Conservation (phyloP, 129 eudicot species). For the Chrysanthemum lavandulifolium region DNA sequence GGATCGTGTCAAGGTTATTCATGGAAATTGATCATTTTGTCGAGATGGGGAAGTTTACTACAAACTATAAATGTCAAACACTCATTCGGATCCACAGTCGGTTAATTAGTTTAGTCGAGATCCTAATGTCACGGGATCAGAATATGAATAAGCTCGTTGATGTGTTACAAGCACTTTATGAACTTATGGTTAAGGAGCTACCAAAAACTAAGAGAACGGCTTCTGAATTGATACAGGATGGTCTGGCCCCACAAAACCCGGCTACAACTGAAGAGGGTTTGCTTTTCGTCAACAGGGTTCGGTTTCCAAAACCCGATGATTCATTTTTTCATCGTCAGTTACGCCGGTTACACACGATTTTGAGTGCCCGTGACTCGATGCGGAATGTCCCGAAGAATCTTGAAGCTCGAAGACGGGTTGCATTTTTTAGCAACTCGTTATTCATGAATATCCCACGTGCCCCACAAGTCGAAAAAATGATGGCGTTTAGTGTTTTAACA, state of each 20-base stretch:
- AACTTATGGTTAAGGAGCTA: constrained; percentile 63
- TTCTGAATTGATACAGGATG: constrained; percentile 55
- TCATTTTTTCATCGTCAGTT: constrained; percentile 62
- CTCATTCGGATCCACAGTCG: constrained; percentile 53
- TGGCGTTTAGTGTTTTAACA: constrained; percentile 87
- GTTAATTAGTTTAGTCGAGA: constrained; percentile 51
- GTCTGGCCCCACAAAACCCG: constrained; percentile 52
- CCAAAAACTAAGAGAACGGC: constrained; percentile 47
- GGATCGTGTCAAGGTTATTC: constrained; percentile 56
- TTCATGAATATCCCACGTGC: constrained; percentile 98
- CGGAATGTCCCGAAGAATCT: constrained; percentile 65
- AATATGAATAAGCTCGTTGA: constrained; percentile 47
- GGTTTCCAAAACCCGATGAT: constrained; percentile 58
- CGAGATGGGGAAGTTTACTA: constrained; percentile 53
- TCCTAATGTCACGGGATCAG: constrained; percentile 45
- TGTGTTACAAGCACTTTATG: constrained; percentile 72
- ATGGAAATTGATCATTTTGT: constrained; percentile 49
- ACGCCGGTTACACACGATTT: constrained; percentile 64
- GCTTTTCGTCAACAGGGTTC: constrained; percentile 67
- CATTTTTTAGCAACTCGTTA: constrained; percentile 83
- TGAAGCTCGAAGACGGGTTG: constrained; percentile 77
- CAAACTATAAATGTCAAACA: constrained; percentile 40
- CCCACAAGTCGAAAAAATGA: constrained; percentile 88
- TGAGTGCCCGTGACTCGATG: constrained; percentile 77
- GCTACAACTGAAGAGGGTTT: constrained; percentile 42